Percentiles rank a stretch among this genome's conserved stretches.
Conservation (phyloP, 371 early-diverging fungal species). For the Sporodiniella umbellata region DNA sequence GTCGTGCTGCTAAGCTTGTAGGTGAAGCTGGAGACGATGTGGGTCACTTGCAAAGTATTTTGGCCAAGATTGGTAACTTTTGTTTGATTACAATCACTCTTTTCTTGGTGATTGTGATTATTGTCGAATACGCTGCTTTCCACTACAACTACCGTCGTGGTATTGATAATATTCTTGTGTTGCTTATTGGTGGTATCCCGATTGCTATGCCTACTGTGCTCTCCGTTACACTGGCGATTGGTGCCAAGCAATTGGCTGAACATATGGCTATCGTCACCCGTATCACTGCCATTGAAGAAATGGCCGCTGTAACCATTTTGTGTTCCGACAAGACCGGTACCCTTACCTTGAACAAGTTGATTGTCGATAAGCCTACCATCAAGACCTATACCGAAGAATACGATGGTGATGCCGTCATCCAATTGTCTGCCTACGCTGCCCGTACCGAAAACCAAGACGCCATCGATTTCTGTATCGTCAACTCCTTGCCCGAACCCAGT, state of each 20-base stretch:
- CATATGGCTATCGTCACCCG: conserved; percentile 90
- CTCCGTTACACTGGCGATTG: conserved; percentile 92
- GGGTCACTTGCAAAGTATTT: conserved; percentile 85
- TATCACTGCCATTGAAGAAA: conserved; percentile 86
- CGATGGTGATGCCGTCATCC: conserved; percentile 56
- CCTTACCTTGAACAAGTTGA: conserved; percentile 89
- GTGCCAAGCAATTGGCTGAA: conserved; percentile 88
- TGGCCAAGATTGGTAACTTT: conserved; percentile 91
- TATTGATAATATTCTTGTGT: conserved; percentile 69
- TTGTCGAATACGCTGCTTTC: conserved; percentile 79
- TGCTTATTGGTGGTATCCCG: conserved; percentile 78
- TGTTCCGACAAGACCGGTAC: conserved; percentile 98
- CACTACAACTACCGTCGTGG: conserved; percentile 64
- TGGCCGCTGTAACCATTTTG: conserved; percentile 91
- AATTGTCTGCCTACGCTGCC: conserved; percentile 63
- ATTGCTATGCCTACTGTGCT: conserved; percentile 81
- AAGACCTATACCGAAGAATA: conserved; percentile 55
- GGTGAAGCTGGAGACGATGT: conserved; percentile 76
- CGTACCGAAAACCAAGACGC: conserved; percentile 72
- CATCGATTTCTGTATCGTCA: conserved; percentile 71
- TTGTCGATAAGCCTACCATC: conserved; percentile 63
- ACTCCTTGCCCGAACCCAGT: conserved; percentile 54
- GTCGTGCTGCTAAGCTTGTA: conserved; percentile 83
- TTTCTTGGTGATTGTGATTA: conserved; percentile 74
- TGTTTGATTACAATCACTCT: conserved; percentile 65